Conservation (phyloP, 75 land plant species). For the Pseudotsuga menziesii region DNA sequence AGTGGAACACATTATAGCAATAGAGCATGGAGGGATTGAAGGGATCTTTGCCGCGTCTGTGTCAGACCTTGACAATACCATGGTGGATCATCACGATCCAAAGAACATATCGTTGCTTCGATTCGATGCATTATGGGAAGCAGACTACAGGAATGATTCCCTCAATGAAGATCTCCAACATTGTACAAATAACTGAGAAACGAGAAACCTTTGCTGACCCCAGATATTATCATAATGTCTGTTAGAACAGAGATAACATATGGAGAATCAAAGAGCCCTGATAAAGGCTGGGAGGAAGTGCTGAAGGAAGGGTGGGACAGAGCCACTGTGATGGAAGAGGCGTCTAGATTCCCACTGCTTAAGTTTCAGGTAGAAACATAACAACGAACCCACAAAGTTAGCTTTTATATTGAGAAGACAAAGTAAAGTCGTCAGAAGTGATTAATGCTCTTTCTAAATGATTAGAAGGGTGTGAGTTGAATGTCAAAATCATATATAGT, state of each 20-base stretch:
- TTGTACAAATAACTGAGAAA: conserved; percentile 80
- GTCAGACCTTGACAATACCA: conserved; percentile 12
- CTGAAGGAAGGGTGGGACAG: conserved; percentile 86
- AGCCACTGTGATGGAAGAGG: conserved; percentile 64
- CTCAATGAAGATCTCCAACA: conserved; percentile 92
- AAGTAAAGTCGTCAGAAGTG: conserved; percentile 60
- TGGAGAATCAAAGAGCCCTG: conserved; percentile 80
- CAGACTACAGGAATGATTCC: conserved; percentile 75
- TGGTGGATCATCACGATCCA: conserved; percentile 93
- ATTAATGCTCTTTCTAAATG: conserved; percentile 47
- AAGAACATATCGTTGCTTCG: conserved; percentile 73
- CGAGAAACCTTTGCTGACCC: conserved; percentile 93
- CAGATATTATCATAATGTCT: conserved; percentile 93
- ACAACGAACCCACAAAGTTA: conserved; percentile 96
- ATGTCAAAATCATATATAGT: conserved; percentile 93
- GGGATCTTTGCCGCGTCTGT: conserved; percentile 5
- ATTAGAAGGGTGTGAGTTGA: conserved; percentile 77
- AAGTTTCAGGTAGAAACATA: conserved; percentile 79
- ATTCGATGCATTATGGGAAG: conserved; percentile 92
- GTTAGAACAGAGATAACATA: conserved; percentile 98
- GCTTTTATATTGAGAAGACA: conserved; percentile 81
- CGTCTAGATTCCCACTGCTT: conserved; percentile 58
- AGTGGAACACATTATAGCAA: not conserved
- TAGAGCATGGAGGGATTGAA: not conserved
- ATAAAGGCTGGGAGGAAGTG: conserved; percentile 82